Percentiles rank a stretch among this genome's conserved stretches.
Evolutionary conservation across 768 basidiomycete species (phyloP).

Genomic region (Leccinum fibrillosum): DNA sequence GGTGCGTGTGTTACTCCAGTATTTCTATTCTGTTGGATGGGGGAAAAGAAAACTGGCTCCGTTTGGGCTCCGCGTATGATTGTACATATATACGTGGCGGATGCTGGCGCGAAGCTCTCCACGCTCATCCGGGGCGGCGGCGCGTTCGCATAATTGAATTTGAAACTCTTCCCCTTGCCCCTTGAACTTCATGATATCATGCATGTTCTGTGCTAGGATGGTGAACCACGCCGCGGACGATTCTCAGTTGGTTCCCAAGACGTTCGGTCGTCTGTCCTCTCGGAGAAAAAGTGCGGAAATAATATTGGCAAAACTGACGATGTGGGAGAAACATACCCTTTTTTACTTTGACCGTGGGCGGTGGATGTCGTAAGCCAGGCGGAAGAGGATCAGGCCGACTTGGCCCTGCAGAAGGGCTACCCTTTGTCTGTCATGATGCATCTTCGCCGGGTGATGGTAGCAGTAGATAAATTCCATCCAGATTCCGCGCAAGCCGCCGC

Average conservation of each 20-base stretch:
- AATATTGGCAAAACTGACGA: background rate
- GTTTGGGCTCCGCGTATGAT: background rate
- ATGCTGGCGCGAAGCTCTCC: conserved; percentile 10
- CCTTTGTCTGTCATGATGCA: background rate
- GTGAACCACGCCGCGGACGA: conserved; percentile 16
- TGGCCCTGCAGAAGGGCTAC: background rate
- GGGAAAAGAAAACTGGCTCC: background rate
- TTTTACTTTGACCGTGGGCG: background rate
- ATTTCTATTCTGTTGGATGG: background rate
- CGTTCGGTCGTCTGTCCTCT: background rate
- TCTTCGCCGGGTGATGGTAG: background rate
- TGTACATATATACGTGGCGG: conserved; percentile 5
- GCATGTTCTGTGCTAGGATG: background rate
- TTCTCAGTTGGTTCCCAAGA: background rate
- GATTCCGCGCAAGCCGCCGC: background rate
- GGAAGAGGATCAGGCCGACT: background rate
- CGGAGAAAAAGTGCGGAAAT: background rate
- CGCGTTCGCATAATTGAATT: background rate
- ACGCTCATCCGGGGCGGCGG: background rate
- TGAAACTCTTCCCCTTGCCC: background rate
- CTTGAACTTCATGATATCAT: background rate
- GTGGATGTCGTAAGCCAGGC: conserved; percentile 2
- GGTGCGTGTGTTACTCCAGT: background rate
- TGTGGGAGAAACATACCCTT: conserved; percentile 7
- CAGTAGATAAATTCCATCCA: background rate